Conservation (phyloP, 345 rosid species). For the Aethionema arabicum region DNA sequence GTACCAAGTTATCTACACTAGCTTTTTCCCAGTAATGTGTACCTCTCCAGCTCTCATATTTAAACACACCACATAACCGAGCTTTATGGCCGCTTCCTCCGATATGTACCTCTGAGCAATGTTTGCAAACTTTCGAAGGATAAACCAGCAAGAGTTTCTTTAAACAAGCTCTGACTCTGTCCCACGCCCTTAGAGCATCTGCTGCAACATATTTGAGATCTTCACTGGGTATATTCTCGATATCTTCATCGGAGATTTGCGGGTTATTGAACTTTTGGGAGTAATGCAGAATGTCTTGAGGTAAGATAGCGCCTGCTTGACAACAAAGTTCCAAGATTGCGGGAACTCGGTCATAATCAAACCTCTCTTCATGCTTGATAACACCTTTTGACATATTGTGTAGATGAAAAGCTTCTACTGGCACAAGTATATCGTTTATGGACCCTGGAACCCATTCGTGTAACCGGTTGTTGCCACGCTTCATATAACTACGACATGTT, state of each 20-base stretch:
- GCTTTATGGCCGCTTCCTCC: conserved; percentile 90
- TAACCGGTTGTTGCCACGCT: conserved; percentile 54
- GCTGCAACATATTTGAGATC: conserved; percentile 50
- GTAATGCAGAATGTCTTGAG: conserved; percentile 30
- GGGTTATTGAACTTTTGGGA: conserved; percentile 23
- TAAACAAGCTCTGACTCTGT: conserved; percentile 55
- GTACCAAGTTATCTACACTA: conserved; percentile 69
- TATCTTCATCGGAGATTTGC: conserved; percentile 32
- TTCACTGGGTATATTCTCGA: conserved; percentile 40
- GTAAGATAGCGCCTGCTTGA: conserved; percentile 72
- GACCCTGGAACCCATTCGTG: conserved; percentile 85
- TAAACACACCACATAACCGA: conserved; percentile 76
- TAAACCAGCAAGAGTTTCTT: conserved; percentile 59
- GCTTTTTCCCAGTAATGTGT: conserved; percentile 82
- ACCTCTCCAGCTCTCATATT: conserved; percentile 74
- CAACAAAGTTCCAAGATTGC: conserved; percentile 81
- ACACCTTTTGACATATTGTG: conserved; percentile 56
- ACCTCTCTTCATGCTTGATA: conserved; percentile 66
- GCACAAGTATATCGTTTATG: conserved; percentile 64
- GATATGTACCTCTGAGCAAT: conserved; percentile 77
- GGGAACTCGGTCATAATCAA: conserved; percentile 75
- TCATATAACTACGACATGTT: conserved; percentile 69
- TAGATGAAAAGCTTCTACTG: conserved; percentile 67
- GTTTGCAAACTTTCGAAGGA: conserved; percentile 72
- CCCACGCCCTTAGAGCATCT: conserved; percentile 72